Base-by-base conservation (phyloP, 371 early-diverging fungal species). In the Mortierella polycephala region DNA sequence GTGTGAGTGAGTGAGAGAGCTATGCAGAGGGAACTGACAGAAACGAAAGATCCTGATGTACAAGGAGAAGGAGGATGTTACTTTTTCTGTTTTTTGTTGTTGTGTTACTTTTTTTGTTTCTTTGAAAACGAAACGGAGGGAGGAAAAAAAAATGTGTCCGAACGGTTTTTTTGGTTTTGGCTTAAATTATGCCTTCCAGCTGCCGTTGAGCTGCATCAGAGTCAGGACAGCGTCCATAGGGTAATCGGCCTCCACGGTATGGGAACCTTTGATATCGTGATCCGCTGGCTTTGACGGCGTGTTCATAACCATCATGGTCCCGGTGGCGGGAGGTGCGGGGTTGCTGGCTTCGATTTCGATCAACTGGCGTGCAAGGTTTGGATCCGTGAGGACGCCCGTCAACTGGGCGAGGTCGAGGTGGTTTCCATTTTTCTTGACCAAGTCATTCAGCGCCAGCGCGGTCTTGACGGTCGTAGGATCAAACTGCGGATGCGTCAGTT, bases 141-240 rank as follows among this genome's bases (percentile, higher is more conserved):
- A n/a, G n/a, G 18, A 30, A 23, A 2, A 60, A 23, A 60, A 16
- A 60, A 20, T 21, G 47, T 47, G 52, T 20, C 9, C 10, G 3
- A 13, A 61, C 18, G 50, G 18, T 37, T 8, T 2, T 8, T 2
- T 46, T 8, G 11, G 7, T 51, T 6, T 9, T 5, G 13, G n/a
- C 18, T 8, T 16, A 20, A 21, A 10, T 53, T 68, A 79, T 56
- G 80, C 87, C 68, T 87, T 84, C 88, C 88, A 88, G 55, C 87
- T 86, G 55, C 87, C 87, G 62, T 89, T 89, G 47, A 89, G 60
- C 61, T 89, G 89, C 89, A 89, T 89, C 57, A 89, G 57, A 11
- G 89, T 89, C 58, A 89, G 75, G 61, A 89, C 89, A 21, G 89
- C 89, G 69, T 89, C 89, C 87, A 89, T 87, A 1, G 89, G 88